A percentile compares a stretch with the other conserved stretches of the same genome.
Conservation (phyloP, 2,329 filamentous ascomycete species). For the Sporothrix globosa region DNA sequence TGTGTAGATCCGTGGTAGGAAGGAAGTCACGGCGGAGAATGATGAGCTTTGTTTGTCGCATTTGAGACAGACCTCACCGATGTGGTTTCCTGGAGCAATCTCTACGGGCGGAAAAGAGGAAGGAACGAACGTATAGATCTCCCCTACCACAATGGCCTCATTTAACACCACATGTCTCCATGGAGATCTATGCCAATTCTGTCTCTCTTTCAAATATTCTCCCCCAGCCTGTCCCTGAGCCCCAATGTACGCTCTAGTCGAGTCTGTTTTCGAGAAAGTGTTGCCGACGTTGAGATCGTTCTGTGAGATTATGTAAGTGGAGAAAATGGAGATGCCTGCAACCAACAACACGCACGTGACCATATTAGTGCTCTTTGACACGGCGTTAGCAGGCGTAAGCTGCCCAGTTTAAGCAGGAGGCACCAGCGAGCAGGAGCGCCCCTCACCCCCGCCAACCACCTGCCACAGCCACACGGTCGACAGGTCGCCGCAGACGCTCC, state of each 20-base stretch:
- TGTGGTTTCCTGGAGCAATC: not conserved
- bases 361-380: not conserved
- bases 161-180: not conserved
- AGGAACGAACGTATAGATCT: not conserved
- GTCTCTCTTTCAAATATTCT: too few species aligned
- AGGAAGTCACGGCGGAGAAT: not conserved
- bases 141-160: not conserved
- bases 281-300: not conserved
- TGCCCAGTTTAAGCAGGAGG: conserved; percentile 21
- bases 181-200: too few species aligned
- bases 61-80: not conserved
- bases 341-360: conserved; percentile 2
- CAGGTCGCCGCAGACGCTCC: conserved; percentile 9
- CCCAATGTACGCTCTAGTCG: not conserved
- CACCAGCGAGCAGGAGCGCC: conserved; percentile 20
- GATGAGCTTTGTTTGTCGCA: not conserved
- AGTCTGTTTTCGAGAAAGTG: not conserved
- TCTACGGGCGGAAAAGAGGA: not conserved
- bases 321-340: not conserved
- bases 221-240: too few species aligned
- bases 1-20: not conserved
- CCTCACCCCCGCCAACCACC: conserved; percentile 32
- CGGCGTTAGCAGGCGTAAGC: conserved; percentile 22
- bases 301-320: conserved; percentile 23
- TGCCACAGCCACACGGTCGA: conserved; percentile 31